A percentile compares a stretch with the other conserved stretches of the same genome.
Conservation (phyloP, 768 basidiomycete species). For the Amyloporia xantha region DNA sequence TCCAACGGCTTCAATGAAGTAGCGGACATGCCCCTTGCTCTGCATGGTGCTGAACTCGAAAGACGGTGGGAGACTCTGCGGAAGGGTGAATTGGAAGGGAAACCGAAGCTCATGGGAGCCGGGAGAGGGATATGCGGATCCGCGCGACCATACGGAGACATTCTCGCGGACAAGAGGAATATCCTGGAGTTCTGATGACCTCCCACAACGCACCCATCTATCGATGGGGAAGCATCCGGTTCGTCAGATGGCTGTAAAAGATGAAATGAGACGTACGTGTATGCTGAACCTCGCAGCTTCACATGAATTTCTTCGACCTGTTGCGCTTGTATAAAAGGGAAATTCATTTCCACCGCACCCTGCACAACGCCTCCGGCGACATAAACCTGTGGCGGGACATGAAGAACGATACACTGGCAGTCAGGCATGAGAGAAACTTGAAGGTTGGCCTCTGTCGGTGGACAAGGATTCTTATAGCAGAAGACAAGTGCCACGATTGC, state of each 20-base stretch:
- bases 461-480: neutral
- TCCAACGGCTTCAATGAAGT: slow-evolving; percentile 10
- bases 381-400: slow-evolving; percentile 2
- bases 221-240: neutral
- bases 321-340: slow-evolving; percentile 7
- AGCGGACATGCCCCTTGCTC: neutral
- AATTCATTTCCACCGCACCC: slow-evolving; percentile 11
- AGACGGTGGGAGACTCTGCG: slow-evolving; percentile 7
- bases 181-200: neutral
- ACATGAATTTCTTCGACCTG: slow-evolving; percentile 14
- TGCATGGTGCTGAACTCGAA: neutral
- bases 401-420: neutral
- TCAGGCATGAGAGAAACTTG: neutral
- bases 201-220: neutral
- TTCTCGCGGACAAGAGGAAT: slow-evolving; percentile 4
- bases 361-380: slow-evolving; percentile 8
- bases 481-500: neutral
- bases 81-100: slow-evolving; percentile 12
- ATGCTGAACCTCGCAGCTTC: slow-evolving; percentile 11
- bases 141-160: slow-evolving; percentile 8
- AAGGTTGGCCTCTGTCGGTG: neutral
- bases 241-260: too few species aligned
- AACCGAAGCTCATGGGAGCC: slow-evolving; percentile 4
- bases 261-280: slow-evolving; percentile 12
- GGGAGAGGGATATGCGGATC: slow-evolving; percentile 1